Evolutionary conservation across 208 protist genomes (phyloP), one percentile per base, ranked within the genome.

Genomic region (Leishmania tarentolae): DNA sequence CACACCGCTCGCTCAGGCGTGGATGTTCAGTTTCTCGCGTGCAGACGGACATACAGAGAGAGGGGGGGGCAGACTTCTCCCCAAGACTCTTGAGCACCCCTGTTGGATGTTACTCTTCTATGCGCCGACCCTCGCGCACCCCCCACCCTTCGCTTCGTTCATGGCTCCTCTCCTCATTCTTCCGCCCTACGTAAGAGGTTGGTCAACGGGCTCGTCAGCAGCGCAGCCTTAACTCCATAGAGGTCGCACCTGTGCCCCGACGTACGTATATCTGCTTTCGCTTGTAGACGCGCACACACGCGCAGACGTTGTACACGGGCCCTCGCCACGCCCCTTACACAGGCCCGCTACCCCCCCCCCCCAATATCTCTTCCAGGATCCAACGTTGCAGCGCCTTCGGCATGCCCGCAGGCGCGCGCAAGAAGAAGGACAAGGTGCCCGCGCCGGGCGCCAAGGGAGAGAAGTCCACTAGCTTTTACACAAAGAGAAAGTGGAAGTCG

Each of bases 361-460:
- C 9, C 17, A 19, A 44, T 31, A 75, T 7, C 2, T 9, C 6
- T 9, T 37, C 37, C 59, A 37, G n/a, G n/a, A 11, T 17, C 13
- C 0, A 5, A 52, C 7, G 46, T 3, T 0, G 40, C 17, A 74
- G 15, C 24, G 9, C 71, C 50, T 11, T n/a, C 47, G 4, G n/a
- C 50, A 76, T 76, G 71, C 7, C 71, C 0, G 46, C 46, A 0
- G 13, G 71, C 3, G n/a, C 13, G 28, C 44, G 71, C 1, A 44
- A 52, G 44, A 96, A 93, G 84, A 89, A 88, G 72, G 90, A 95
- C 42, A 97, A 97, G 81, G 90, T 96, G 71, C 92, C 94, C 1
- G 81, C 86, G 1, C 94, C 94, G 5, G 94, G 94, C 52, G 86
- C 82, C 35, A 95, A 92, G 40, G 88, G 87, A 2, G 94, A 97